These are phyloP conservation scores for Cystofilobasidium ferigula DNA, from an alignment of 768 basidiomycete species.

Conservation along the genomic window DNA sequence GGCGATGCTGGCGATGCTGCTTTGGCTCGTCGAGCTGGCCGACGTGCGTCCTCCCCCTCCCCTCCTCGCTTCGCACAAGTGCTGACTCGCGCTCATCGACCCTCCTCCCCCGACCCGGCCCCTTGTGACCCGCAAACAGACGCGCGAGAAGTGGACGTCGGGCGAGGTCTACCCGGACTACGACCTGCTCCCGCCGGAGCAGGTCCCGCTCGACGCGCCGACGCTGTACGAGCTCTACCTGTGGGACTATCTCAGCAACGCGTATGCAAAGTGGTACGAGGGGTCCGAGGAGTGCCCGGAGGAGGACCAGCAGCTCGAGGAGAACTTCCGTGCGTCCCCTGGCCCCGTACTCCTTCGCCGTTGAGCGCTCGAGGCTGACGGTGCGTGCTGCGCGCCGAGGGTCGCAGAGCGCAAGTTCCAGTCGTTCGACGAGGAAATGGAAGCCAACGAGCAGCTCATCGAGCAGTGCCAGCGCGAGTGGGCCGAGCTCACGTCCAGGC, in stretches of 20 bases:
- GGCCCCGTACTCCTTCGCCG: not conserved
- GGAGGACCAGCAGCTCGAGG: constrained; percentile 44
- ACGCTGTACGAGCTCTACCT: constrained; percentile 32
- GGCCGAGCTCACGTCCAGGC: not conserved
- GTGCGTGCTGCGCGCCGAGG: not conserved
- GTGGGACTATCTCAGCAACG: constrained; percentile 32
- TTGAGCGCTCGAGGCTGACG: not conserved
- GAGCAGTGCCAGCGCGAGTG: constrained; percentile 7
- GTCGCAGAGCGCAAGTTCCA: constrained; percentile 16
- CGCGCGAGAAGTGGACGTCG: constrained; percentile 34
- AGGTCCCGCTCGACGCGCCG: constrained; percentile 33
- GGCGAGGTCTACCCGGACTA: constrained; percentile 35
- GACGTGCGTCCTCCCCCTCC: constrained; percentile 46
- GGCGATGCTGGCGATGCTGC: constrained; percentile 67
- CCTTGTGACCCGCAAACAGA: constrained; percentile 43
- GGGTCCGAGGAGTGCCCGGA: constrained; percentile 54
- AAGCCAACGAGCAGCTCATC: constrained; percentile 4
- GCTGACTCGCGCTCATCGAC: not conserved
- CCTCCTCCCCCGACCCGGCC: too few species aligned
- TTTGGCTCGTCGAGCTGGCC: constrained; percentile 82
- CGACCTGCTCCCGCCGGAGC: constrained; percentile 29
- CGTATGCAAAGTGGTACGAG: constrained; percentile 35
- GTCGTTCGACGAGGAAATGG: constrained; percentile 9
- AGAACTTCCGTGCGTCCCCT: constrained; percentile 50
- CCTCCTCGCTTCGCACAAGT: constrained; percentile 1